Evolutionary conservation across 108 stramenopile species (phyloP).

Genomic region (Aurantiochytrium sp.): DNA sequence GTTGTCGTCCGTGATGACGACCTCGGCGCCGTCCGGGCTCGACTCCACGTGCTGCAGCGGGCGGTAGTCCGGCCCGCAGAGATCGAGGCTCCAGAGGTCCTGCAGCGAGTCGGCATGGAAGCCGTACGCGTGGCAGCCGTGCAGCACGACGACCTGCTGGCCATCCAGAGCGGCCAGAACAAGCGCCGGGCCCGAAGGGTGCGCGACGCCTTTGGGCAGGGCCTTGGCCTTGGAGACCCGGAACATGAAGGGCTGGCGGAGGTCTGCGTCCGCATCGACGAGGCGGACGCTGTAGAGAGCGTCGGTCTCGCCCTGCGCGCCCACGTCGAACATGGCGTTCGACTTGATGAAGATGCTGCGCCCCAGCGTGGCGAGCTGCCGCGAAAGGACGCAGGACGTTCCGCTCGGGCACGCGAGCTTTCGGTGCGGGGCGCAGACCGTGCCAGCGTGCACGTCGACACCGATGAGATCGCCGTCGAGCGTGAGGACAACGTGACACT

Average conservation of each 20-base stretch:
- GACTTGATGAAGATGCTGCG: neutral
- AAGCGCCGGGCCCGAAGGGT: neutral
- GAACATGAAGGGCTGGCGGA: slow-evolving; percentile 1
- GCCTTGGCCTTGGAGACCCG: neutral
- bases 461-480: neutral
- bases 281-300: neutral
- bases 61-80: neutral
- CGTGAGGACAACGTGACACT: neutral
- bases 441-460: neutral
- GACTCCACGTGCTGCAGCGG: neutral
- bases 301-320: neutral
- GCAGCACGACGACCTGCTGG: neutral
- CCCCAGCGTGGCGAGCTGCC: neutral
- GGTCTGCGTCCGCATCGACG: neutral
- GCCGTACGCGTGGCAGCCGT: neutral
- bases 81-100: neutral
- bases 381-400: neutral
- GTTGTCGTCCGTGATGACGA: neutral
- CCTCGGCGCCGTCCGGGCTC: neutral
- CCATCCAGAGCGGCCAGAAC: neutral
- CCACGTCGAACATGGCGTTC: neutral
- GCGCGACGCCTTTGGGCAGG: neutral
- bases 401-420: neutral
- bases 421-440: neutral
- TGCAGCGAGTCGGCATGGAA: neutral